These are phyloP conservation scores for Penicillium sp. DNA, from an alignment of 2,329 filamentous ascomycete species.

Conservation along the genomic window DNA sequence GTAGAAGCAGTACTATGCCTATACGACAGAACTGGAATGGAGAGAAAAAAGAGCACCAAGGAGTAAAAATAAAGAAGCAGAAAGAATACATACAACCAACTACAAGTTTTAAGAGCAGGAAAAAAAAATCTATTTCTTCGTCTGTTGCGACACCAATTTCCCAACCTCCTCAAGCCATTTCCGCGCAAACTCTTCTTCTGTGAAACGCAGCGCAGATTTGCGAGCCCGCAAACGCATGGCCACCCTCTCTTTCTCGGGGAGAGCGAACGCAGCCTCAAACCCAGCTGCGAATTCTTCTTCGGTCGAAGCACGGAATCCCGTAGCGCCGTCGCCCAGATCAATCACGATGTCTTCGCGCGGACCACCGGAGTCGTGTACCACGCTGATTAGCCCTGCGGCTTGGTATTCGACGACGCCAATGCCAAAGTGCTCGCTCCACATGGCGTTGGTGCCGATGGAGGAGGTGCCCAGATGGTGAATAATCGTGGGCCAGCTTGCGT, in stretches of 20 bases:
- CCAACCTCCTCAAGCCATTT: constrained; percentile 76
- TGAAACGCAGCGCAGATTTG: constrained; percentile 76
- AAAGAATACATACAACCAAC: not conserved
- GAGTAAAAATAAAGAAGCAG: not conserved
- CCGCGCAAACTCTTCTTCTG: constrained; percentile 76
- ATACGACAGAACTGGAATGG: not conserved
- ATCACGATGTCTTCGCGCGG: constrained; percentile 92
- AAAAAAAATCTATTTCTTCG: constrained; percentile 3
- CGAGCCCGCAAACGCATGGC: constrained; percentile 73
- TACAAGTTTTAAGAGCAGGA: not conserved
- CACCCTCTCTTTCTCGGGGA: constrained; percentile 58
- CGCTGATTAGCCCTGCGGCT: constrained; percentile 84
- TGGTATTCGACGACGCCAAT: constrained; percentile 99
- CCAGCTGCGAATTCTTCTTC: constrained; percentile 73
- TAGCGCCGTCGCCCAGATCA: constrained; percentile 68
- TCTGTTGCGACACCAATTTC: constrained; percentile 45
- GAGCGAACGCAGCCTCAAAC: constrained; percentile 73
- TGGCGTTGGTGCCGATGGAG: constrained; percentile 88
- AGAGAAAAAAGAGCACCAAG: not conserved
- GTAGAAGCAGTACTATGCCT: not conserved
- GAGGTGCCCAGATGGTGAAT: constrained; percentile 71
- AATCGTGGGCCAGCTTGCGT: constrained; percentile 85
- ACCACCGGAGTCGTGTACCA: constrained; percentile 90
- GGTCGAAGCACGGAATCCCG: constrained; percentile 81
- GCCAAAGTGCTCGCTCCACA: constrained; percentile 99